Percentiles rank a stretch among this genome's conserved stretches.
phyloP scores from a whole-genome alignment of 495 filamentous ascomycete genomes.

The Aeminium ludgeri region DNA sequence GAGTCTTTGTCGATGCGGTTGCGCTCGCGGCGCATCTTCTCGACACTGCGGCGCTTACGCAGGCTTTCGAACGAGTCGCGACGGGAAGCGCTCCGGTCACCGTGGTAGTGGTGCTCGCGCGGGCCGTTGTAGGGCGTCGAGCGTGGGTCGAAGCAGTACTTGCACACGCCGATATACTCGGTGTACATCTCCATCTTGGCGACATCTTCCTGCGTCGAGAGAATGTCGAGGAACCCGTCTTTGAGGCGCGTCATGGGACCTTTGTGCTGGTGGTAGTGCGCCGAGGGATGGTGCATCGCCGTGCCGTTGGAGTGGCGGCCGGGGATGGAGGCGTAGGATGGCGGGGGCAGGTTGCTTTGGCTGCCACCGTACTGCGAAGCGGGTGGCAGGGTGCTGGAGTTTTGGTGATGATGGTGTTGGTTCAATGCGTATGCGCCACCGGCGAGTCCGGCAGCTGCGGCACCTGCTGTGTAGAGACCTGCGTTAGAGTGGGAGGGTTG shows the following conservation, averaged over 20 bases:
- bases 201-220: constrained; percentile 35
- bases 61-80: constrained; percentile 19
- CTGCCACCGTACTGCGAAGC: neutral
- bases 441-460: constrained; percentile 21
- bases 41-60: constrained; percentile 9
- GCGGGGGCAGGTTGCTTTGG: neutral
- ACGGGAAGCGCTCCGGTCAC: neutral
- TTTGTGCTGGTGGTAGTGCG: constrained; percentile 24
- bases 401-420: constrained; percentile 21
- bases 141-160: constrained; percentile 49
- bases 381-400: constrained; percentile 5
- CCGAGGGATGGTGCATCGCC: constrained; percentile 2
- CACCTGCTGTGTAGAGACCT: constrained; percentile 32
- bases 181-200: constrained; percentile 58
- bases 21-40: constrained; percentile 14
- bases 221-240: constrained; percentile 14
- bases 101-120: constrained; percentile 41
- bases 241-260: constrained; percentile 35
- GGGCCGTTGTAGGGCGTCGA: constrained; percentile 44
- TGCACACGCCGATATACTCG: constrained; percentile 53
- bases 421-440: constrained; percentile 27
- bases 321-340: neutral
- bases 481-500: constrained; percentile 27
- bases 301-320: constrained; percentile 4
- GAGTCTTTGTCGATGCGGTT: constrained; percentile 38